Evolutionary conservation across 768 basidiomycete genomes (phyloP), one percentile per base, ranked within the genome.

Genomic region (Pisolithus albus): DNA sequence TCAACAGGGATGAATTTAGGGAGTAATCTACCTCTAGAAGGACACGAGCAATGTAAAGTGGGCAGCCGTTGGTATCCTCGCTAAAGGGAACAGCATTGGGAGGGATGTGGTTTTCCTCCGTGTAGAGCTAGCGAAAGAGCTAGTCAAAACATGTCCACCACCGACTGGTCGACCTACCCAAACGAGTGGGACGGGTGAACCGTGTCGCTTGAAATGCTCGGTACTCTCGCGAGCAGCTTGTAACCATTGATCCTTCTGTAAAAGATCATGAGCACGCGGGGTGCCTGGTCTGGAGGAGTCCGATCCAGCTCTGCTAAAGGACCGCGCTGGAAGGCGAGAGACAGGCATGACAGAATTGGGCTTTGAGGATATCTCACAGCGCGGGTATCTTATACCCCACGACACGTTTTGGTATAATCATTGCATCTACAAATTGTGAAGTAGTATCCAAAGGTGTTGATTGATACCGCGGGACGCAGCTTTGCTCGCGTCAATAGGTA

Each of bases 71-170:
- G 49, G 62, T 60, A 43, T 67, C 66, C 54, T 67, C 60, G 13
- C 64, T 64, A 23, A 67, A 67, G 11, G 66, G 67, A 47, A 67
- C 60, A 1, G 66, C 66, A n/a, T 66, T 69, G 37, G 69, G 59
- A 5, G 66, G 66, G n/a, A 67, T 69, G n/a, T 53, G 43, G 39
- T 50, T 67, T 4, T 61, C 63, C 49, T 69, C 65, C 0, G 61
- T 62, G 49, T 67, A 42, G 37, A 67, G 58, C 66, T 67, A 19
- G 32, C 16, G 18, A 9, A n/a, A 38, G 30, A 34, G 18, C 36
- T 19, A 21, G 23, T 3, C 13, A 18, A 7, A 24, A 32, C 6
- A 13, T 11, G 11, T 15, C 34, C 34, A 34, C 11, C 34, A 13
- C 13, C 5, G 13, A 11, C 5, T 21, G 9, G 36, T 48, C 47